phyloP scores from a whole-genome alignment of 495 filamentous ascomycete genomes.

The Annulohypoxylon nitens region DNA sequence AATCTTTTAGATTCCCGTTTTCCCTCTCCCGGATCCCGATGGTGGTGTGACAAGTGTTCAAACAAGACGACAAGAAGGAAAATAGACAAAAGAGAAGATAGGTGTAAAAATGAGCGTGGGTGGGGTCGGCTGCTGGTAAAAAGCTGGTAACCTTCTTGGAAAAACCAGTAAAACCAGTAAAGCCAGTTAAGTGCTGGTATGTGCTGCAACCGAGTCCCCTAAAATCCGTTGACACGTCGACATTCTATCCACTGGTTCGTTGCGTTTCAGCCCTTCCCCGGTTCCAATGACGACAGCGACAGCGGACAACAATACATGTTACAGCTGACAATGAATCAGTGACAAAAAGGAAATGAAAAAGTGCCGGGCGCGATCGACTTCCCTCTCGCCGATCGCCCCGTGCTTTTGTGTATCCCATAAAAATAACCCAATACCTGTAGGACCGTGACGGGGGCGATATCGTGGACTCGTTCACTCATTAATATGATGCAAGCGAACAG shows the following conservation, averaged over 20 bases:
- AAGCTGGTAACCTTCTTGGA: too few relatives aligned
- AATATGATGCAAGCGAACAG: background rate
- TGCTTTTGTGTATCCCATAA: slow-evolving; percentile 44
- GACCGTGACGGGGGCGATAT: slow-evolving; percentile 20
- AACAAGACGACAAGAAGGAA: slow-evolving; percentile 27
- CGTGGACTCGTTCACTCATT: slow-evolving; percentile 29
- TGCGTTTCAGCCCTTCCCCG: background rate
- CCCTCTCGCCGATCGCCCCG: slow-evolving; percentile 19
- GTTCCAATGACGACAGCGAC: slow-evolving; percentile 18
- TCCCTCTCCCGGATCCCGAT: slow-evolving; percentile 20
- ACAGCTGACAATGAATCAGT: slow-evolving; percentile 27
- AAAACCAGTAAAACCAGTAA: too few relatives aligned
- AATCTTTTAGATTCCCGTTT: slow-evolving; percentile 24
- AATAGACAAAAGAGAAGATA: slow-evolving; percentile 22
- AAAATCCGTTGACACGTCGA: slow-evolving; percentile 18
- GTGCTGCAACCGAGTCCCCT: background rate
- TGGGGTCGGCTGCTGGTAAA: background rate
- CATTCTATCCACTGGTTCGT: slow-evolving; percentile 33
- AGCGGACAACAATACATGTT: slow-evolving; percentile 26
- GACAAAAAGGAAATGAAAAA: slow-evolving; percentile 6
- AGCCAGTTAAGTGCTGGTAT: background rate
- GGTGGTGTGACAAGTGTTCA: slow-evolving; percentile 14
- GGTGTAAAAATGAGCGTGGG: background rate
- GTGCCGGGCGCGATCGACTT: background rate
- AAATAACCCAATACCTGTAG: slow-evolving; percentile 26